phyloP scores from a whole-genome alignment of 2,329 filamentous ascomycete genomes.

The Fusarium newnesense region DNA sequence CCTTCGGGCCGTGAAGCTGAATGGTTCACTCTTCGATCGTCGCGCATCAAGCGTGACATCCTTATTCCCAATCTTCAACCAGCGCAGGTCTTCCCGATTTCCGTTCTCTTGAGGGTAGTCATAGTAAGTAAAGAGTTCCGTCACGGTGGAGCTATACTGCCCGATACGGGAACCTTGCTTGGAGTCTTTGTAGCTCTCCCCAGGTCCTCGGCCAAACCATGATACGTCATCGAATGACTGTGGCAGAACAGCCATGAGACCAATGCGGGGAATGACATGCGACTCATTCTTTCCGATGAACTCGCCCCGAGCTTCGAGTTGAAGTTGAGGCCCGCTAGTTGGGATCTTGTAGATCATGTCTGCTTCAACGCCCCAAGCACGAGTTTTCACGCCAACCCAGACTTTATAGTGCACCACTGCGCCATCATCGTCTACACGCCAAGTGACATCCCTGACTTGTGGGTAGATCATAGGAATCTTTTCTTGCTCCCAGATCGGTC shows the following conservation, averaged over 20 bases:
- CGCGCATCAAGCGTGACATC: background rate
- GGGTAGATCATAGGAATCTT: conserved; percentile 10
- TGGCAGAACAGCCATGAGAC: conserved; percentile 6
- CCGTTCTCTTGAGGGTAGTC: conserved; percentile 28
- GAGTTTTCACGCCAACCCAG: conserved; percentile 17
- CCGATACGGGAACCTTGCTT: conserved; percentile 11
- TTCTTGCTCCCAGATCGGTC: background rate
- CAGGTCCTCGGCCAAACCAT: conserved; percentile 23
- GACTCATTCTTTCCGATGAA: conserved; percentile 11
- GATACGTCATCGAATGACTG: background rate
- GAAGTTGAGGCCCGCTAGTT: background rate
- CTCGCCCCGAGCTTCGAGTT: background rate
- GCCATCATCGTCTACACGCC: background rate
- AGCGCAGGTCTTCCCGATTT: conserved; percentile 1
- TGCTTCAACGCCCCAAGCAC: conserved; percentile 14
- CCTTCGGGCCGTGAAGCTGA: conserved; percentile 13
- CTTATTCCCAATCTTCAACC: conserved; percentile 13
- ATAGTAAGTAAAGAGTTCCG: conserved; percentile 1
- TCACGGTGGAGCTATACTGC: background rate
- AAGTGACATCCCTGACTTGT: background rate
- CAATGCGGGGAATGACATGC: conserved; percentile 2
- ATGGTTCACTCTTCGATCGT: background rate
- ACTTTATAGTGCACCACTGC: conserved; percentile 7
- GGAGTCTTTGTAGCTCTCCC: conserved; percentile 24
- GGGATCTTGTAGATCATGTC: conserved; percentile 23